Conservation (phyloP, 352 stramenopile species). For the Saprolegnia diclina region DNA sequence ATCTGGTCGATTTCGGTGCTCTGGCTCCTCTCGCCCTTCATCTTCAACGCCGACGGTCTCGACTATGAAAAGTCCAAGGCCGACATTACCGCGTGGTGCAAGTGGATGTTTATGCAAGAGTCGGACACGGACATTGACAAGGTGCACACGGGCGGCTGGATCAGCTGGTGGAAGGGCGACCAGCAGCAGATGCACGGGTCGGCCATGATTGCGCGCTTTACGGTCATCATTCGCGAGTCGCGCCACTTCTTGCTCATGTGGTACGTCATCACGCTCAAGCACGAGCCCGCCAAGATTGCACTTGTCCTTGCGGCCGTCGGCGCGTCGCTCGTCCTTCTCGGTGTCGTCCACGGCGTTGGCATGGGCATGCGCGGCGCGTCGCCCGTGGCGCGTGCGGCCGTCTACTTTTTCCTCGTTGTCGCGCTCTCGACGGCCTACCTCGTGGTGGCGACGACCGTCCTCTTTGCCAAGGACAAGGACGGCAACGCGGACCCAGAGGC, state of each 20-base stretch:
- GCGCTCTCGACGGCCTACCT: conserved; percentile 45
- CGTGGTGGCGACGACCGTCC: conserved; percentile 38
- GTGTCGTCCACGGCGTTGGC: conserved; percentile 38
- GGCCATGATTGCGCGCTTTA: conserved; percentile 58
- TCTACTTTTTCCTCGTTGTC: conserved; percentile 47
- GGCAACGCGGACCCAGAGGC: not conserved
- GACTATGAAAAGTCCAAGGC: conserved; percentile 82
- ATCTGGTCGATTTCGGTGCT: conserved; percentile 72
- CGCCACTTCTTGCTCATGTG: conserved; percentile 81
- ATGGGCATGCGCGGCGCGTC: conserved; percentile 34
- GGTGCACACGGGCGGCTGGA: conserved; percentile 67
- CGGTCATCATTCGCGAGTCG: conserved; percentile 65
- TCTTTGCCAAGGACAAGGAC: conserved; percentile 23
- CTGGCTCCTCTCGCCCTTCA: conserved; percentile 69
- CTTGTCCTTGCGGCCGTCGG: conserved; percentile 53
- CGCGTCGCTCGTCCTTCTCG: conserved; percentile 51
- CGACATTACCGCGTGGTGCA: conserved; percentile 60
- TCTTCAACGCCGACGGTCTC: conserved; percentile 83
- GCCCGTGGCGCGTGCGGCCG: conserved; percentile 40
- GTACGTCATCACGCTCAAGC: conserved; percentile 75
- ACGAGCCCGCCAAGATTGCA: conserved; percentile 42
- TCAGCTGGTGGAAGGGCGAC: conserved; percentile 80
- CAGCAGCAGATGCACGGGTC: conserved; percentile 68
- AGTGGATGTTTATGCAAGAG: conserved; percentile 78
- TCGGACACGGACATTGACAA: conserved; percentile 55